Evolutionary conservation across 495 filamentous ascomycete genomes (phyloP).

Genomic region (Lindgomyces ingoldianus): DNA sequence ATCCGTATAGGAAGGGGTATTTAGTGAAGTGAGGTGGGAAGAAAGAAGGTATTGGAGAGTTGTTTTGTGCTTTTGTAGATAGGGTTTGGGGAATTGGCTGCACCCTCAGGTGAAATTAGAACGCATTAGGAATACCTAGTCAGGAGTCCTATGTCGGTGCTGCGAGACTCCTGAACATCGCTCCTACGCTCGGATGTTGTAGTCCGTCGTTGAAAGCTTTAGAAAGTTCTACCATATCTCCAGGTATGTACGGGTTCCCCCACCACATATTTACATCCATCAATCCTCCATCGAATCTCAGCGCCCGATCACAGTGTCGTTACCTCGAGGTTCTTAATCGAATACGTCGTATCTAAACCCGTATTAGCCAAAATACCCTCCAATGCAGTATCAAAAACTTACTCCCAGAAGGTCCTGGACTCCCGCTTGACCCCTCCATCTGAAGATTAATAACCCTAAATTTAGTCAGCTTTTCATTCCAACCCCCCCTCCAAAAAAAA

Average conservation of each 20-base stretch:
- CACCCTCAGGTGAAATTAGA: too few species aligned
- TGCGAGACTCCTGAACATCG: too few species aligned
- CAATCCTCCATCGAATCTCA: neutral
- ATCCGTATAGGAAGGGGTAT: constrained; percentile 46
- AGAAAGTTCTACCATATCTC: too few species aligned
- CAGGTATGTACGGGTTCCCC: too few species aligned
- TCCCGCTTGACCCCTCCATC: constrained; percentile 31
- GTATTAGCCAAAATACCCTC: neutral
- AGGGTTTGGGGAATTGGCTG: too few species aligned
- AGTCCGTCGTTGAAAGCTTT: too few species aligned
- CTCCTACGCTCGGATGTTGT: too few species aligned
- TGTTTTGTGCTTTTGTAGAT: neutral
- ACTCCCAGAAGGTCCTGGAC: constrained; percentile 25
- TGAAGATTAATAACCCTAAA: constrained; percentile 29
- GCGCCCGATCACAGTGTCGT: constrained; percentile 8
- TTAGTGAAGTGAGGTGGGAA: constrained; percentile 10
- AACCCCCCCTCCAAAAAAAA: neutral
- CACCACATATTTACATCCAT: too few species aligned
- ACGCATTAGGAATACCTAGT: neutral
- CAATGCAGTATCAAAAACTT: neutral
- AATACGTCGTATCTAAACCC: constrained; percentile 25
- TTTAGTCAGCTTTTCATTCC: neutral
- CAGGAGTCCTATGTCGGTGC: neutral
- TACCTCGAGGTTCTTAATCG: constrained; percentile 19
- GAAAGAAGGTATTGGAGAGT: neutral